phyloP scores from a whole-genome alignment of 257 asterid species.

The Nicotiana otophora region DNA sequence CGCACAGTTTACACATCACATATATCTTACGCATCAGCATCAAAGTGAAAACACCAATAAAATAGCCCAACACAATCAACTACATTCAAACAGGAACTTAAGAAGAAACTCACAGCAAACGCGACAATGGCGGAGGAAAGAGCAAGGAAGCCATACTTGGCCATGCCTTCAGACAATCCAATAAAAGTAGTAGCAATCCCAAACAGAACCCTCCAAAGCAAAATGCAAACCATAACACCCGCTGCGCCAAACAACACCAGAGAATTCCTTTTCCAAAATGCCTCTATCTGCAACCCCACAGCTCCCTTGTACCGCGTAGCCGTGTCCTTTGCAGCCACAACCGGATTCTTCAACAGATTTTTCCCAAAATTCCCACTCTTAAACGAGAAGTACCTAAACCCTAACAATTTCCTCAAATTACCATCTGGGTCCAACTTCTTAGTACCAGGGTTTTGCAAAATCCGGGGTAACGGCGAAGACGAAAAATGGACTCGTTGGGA shows the following conservation, averaged over 20 bases:
- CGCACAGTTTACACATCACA: not conserved
- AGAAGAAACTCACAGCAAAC: slow-evolving; percentile 68
- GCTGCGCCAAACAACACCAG: slow-evolving; percentile 63
- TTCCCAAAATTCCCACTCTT: slow-evolving; percentile 30
- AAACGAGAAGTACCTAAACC: slow-evolving; percentile 51
- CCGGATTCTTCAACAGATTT: slow-evolving; percentile 39
- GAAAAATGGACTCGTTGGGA: slow-evolving; percentile 40
- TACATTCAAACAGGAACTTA: not conserved
- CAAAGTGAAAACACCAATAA: not conserved
- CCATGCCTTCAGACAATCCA: slow-evolving; percentile 93
- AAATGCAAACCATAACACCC: slow-evolving; percentile 66
- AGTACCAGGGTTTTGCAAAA: slow-evolving; percentile 15
- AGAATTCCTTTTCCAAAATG: slow-evolving; percentile 85
- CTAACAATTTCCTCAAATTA: slow-evolving; percentile 27
- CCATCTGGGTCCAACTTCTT: slow-evolving; percentile 28
- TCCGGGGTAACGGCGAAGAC: slow-evolving; percentile 29
- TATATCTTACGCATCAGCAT: not conserved
- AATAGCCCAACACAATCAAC: not conserved
- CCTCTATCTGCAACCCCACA: slow-evolving; percentile 69
- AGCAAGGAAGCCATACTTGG: slow-evolving; percentile 92
- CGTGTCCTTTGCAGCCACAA: slow-evolving; percentile 30
- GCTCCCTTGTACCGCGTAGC: slow-evolving; percentile 61
- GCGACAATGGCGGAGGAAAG: slow-evolving; percentile 84
- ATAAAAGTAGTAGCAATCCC: slow-evolving; percentile 73
- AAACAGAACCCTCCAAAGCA: slow-evolving; percentile 84